Conservation (phyloP, 1,284 basidiomycete species). For the Boletus austroedulis region DNA sequence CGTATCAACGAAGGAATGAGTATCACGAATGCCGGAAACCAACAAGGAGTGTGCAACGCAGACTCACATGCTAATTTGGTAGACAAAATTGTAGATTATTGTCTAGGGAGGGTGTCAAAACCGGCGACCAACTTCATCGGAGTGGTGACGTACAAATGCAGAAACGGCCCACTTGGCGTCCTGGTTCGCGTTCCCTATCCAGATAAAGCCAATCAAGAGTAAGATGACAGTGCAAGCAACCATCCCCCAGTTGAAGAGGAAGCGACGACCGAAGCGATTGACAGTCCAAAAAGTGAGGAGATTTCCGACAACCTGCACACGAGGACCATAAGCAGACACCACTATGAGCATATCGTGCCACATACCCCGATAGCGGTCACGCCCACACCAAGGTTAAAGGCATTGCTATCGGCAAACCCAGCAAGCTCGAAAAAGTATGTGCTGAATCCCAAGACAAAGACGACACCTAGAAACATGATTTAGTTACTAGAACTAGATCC, state of each 20-base stretch:
- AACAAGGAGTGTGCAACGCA: background rate
- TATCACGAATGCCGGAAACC: background rate
- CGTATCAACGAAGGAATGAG: too few relatives aligned
- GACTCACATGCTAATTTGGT: constrained; percentile 25
- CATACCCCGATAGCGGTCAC: constrained; percentile 29
- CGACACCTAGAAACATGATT: constrained; percentile 23
- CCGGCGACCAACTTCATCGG: background rate
- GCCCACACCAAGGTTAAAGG: constrained; percentile 31
- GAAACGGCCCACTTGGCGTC: constrained; percentile 24
- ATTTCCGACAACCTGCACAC: constrained; percentile 26
- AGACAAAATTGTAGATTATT: constrained; percentile 31
- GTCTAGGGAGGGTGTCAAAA: constrained; percentile 14
- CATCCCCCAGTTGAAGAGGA: constrained; percentile 33
- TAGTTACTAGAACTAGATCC: background rate
- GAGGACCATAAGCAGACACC: background rate
- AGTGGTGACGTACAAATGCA: constrained; percentile 20
- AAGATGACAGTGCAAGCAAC: constrained; percentile 24
- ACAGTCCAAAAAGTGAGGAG: constrained; percentile 28
- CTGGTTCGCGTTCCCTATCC: constrained; percentile 18
- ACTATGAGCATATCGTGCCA: background rate
- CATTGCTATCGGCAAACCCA: constrained; percentile 23
- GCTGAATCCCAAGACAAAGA: constrained; percentile 30
- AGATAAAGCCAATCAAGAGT: constrained; percentile 30
- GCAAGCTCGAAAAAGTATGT: constrained; percentile 36
- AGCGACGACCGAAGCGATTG: constrained; percentile 28